A percentile compares a stretch with the other conserved stretches of the same genome.
Evolutionary conservation across 352 stramenopile genomes (phyloP).

Genomic region (Plasmopara viticola): DNA sequence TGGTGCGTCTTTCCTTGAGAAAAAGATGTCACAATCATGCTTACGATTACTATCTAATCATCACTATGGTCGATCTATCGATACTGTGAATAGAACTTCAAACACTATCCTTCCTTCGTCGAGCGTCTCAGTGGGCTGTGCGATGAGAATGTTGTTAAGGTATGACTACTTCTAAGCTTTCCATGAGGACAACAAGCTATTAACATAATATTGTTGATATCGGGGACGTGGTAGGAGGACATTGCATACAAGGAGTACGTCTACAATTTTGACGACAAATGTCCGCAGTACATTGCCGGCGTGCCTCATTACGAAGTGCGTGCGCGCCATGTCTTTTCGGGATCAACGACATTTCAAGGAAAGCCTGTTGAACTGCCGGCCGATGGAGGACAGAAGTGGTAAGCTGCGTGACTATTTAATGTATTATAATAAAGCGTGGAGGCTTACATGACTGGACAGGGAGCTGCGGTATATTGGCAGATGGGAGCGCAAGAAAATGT

Average conservation of each 20-base stretch:
- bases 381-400: constrained; percentile 80
- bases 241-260: constrained; percentile 88
- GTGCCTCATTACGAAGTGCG: constrained; percentile 81
- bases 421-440: neutral
- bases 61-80: no score
- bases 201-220: neutral
- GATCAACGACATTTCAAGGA: constrained; percentile 74
- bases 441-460: constrained; percentile 26
- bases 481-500: constrained; percentile 85
- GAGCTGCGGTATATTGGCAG: constrained; percentile 78
- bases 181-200: neutral
- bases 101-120: constrained; percentile 76
- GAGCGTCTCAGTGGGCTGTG: constrained; percentile 71
- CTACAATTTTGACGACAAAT: constrained; percentile 87
- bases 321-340: constrained; percentile 74
- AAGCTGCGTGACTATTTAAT: neutral
- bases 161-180: constrained; percentile 6
- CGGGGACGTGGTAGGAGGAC: constrained; percentile 40
- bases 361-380: constrained; percentile 68
- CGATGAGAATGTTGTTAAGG: constrained; percentile 78
- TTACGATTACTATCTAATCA: no score
- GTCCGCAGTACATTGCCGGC: constrained; percentile 79
- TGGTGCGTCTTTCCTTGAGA: constrained; percentile 32
- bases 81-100: constrained; percentile 47
- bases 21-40: neutral